Conservation (phyloP, 768 basidiomycete species). For the Tricholoma matsutake region DNA sequence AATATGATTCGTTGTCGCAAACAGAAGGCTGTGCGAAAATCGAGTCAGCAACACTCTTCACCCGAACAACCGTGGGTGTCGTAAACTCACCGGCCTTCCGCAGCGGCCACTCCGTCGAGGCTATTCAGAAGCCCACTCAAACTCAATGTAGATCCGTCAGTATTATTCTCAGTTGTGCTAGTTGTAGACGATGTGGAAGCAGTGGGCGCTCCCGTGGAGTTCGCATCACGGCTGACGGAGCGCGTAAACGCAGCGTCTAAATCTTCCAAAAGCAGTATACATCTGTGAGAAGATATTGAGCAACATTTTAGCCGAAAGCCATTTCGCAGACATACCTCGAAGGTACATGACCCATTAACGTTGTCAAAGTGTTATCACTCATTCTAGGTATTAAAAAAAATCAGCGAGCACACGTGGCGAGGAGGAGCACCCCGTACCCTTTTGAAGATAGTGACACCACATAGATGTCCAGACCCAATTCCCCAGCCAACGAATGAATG, state of each 20-base stretch:
- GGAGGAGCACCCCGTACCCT: conserved; percentile 47
- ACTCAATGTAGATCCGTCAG: conserved; percentile 80
- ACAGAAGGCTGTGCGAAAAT: conserved; percentile 56
- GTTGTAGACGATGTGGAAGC: conserved; percentile 40
- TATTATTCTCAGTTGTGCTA: conserved; percentile 41
- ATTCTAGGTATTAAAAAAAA: conserved; percentile 48
- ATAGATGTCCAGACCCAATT: conserved; percentile 87
- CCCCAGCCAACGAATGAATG: conserved; percentile 82
- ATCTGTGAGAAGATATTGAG: conserved; percentile 43
- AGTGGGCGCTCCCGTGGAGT: conserved; percentile 72
- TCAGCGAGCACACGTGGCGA: conserved; percentile 13
- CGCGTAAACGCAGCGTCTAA: conserved; percentile 91
- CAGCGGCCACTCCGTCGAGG: conserved; percentile 82
- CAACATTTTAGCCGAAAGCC: conserved; percentile 1
- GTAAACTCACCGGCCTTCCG: conserved; percentile 72
- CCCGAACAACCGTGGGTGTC: conserved; percentile 1
- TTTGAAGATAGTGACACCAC: conserved; percentile 87
- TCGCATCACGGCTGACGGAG: conserved; percentile 77
- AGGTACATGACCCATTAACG: conserved; percentile 86
- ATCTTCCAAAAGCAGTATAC: conserved; percentile 92
- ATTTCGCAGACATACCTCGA: conserved; percentile 51
- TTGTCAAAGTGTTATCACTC: conserved; percentile 86
- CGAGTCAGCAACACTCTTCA: conserved; percentile 8
- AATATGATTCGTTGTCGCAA: conserved; percentile 93
- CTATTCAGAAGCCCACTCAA: conserved; percentile 84